phyloP scores from a whole-genome alignment of 306 rosid genomes.

The Psophocarpus tetragonolobus region DNA sequence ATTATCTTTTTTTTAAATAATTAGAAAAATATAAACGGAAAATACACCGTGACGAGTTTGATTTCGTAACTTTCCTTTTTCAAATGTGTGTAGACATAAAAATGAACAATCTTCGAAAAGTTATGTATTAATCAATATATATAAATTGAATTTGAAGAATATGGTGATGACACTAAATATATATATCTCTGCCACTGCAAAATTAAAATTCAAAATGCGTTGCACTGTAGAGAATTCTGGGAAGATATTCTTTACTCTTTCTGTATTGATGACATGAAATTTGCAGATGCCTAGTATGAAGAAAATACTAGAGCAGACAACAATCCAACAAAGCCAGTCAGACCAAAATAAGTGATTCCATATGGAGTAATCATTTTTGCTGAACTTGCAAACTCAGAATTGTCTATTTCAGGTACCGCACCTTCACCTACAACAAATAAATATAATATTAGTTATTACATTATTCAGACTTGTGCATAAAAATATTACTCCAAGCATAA shows the following conservation, averaged over 20 bases:
- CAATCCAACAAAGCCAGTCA: conserved; percentile 31
- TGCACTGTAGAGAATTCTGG: conserved; percentile 9
- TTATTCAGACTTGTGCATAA: not conserved
- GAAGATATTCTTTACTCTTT: not conserved
- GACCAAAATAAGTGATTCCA: conserved; percentile 14
- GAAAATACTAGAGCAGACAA: conserved; percentile 32
- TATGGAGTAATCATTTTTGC: conserved; percentile 29
- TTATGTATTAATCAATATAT: no score
- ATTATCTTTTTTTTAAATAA: no score
- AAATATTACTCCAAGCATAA: not conserved
- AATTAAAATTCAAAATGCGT: not conserved
- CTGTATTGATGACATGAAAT: conserved; percentile 10
- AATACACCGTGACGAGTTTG: no score
- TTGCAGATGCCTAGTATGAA: conserved; percentile 7
- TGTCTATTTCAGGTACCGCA: not conserved
- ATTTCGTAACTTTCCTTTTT: no score
- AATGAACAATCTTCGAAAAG: not conserved
- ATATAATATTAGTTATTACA: not conserved
- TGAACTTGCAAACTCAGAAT: not conserved
- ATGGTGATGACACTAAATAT: not conserved
- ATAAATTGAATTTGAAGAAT: not conserved
- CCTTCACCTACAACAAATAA: not conserved
- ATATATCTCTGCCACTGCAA: not conserved
- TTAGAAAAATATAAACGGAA: no score
- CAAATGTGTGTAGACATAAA: not conserved